phyloP scores from a whole-genome alignment of 2,329 filamentous ascomycete species.

The Pseudopyrenochaeta lycopersici region DNA sequence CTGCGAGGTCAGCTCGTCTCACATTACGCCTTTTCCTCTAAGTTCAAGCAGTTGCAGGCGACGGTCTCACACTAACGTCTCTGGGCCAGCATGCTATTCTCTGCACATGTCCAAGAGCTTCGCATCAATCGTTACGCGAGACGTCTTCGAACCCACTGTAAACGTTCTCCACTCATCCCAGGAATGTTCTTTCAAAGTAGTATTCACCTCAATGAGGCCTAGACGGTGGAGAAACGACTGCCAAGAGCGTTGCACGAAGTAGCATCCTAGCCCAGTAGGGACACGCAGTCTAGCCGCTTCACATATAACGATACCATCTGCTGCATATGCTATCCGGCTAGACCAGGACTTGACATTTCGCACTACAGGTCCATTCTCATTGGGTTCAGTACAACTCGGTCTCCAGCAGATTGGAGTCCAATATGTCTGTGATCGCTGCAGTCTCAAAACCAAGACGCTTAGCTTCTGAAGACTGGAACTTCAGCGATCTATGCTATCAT shows the following conservation, averaged over 20 bases:
- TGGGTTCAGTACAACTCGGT: background rate
- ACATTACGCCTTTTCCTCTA: conserved; percentile 13
- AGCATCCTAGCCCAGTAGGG: conserved; percentile 1
- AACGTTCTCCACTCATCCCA: conserved; percentile 9
- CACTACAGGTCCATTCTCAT: conserved; percentile 4
- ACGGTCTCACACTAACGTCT: conserved; percentile 4
- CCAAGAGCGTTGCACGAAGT: conserved; percentile 13
- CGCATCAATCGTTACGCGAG: conserved; percentile 29
- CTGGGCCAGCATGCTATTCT: conserved; percentile 27
- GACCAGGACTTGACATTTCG: background rate
- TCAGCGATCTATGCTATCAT: background rate
- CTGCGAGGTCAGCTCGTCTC: conserved; percentile 23
- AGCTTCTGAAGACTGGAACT: background rate
- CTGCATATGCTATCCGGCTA: conserved; percentile 5
- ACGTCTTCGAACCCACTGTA: conserved; percentile 19
- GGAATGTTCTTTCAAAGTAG: conserved; percentile 21
- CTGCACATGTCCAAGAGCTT: conserved; percentile 9
- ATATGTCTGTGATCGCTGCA: conserved; percentile 1
- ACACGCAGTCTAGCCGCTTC: conserved; percentile 5
- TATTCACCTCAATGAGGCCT: conserved; percentile 8
- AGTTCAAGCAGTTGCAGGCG: background rate
- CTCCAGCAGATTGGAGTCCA: background rate
- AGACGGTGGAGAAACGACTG: conserved; percentile 19
- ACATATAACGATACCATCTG: conserved; percentile 5
- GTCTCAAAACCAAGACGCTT: conserved; percentile 1